phyloP scores from a whole-genome alignment of 176 grass and related monocot genomes.

The Oryza brachyantha region DNA sequence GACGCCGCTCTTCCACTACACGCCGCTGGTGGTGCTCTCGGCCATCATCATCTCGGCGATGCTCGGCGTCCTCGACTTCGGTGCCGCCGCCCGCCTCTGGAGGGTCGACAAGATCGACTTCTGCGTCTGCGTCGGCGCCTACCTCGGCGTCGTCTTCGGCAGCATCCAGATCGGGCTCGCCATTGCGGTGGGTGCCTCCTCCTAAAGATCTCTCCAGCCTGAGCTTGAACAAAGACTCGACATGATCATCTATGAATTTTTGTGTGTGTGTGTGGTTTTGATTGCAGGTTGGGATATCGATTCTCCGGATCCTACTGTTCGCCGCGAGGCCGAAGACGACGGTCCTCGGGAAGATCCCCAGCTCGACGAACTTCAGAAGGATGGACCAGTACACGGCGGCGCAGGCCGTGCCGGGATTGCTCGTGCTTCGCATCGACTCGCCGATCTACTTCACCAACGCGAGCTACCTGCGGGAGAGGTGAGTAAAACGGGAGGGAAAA shows the following conservation, averaged over 20 bases:
- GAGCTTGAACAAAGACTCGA: no score
- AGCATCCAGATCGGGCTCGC: constrained; percentile 44
- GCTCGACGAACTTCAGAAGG: constrained; percentile 45
- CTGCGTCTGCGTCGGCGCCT: constrained; percentile 48
- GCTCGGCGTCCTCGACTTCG: constrained; percentile 45
- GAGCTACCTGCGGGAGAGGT: constrained; percentile 72
- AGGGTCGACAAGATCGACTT: constrained; percentile 58
- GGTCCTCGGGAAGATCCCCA: constrained; percentile 60
- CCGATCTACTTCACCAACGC: constrained; percentile 74
- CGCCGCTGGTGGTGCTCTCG: constrained; percentile 53
- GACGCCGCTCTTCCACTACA: constrained; percentile 60
- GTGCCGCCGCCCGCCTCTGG: constrained; percentile 29
- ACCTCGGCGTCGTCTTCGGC: constrained; percentile 54
- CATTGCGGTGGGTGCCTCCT: constrained; percentile 50
- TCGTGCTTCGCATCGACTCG: constrained; percentile 57
- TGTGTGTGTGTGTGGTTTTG: not conserved
- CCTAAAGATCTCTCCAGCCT: no score
- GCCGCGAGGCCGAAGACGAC: constrained; percentile 57
- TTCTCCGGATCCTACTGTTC: constrained; percentile 53
- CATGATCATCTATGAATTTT: no score
- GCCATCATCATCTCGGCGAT: constrained; percentile 65
- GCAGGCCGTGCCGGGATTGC: constrained; percentile 31
- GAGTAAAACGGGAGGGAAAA: not conserved
- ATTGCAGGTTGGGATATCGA: constrained; percentile 45
- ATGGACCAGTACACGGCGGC: constrained; percentile 56